phyloP scores from a whole-genome alignment of 495 filamentous ascomycete genomes.

The Aspergillus mulundensis region DNA sequence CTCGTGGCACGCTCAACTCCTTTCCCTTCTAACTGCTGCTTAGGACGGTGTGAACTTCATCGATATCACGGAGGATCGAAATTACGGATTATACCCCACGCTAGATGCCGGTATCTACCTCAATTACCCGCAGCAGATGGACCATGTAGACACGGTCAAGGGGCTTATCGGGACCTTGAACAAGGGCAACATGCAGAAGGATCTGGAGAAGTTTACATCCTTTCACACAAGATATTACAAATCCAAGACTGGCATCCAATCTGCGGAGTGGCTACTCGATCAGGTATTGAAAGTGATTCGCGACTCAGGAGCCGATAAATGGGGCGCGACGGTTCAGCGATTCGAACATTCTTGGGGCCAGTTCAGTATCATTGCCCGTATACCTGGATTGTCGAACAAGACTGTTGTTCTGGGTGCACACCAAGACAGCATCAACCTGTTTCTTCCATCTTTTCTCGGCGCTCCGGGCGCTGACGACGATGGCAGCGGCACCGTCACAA shows the following conservation, averaged over 20 bases:
- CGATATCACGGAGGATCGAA: slow-evolving; percentile 73
- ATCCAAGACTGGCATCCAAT: slow-evolving; percentile 78
- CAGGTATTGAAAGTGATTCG: slow-evolving; percentile 70
- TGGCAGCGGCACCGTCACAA: slow-evolving; percentile 74
- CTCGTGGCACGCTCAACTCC: not conserved
- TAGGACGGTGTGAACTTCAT: slow-evolving; percentile 88
- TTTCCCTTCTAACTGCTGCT: slow-evolving; percentile 11
- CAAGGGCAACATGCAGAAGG: slow-evolving; percentile 70
- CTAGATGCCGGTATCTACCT: slow-evolving; percentile 29
- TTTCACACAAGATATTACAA: slow-evolving; percentile 91
- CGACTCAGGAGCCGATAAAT: slow-evolving; percentile 61
- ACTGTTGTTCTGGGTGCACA: slow-evolving; percentile 77
- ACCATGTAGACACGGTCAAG: slow-evolving; percentile 60
- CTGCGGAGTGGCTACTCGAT: slow-evolving; percentile 79
- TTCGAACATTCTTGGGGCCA: slow-evolving; percentile 90
- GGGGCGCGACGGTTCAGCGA: slow-evolving; percentile 63
- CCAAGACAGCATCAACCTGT: slow-evolving; percentile 86
- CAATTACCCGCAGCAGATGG: slow-evolving; percentile 64
- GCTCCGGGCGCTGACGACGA: slow-evolving; percentile 76
- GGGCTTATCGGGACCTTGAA: slow-evolving; percentile 64
- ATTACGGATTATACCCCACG: slow-evolving; percentile 31
- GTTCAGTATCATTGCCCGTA: slow-evolving; percentile 84
- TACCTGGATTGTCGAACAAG: slow-evolving; percentile 80
- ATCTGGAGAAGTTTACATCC: slow-evolving; percentile 74
- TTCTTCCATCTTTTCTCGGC: slow-evolving; percentile 76